phyloP scores from a whole-genome alignment of 768 basidiomycete genomes.

The Peribolospora baueri region DNA sequence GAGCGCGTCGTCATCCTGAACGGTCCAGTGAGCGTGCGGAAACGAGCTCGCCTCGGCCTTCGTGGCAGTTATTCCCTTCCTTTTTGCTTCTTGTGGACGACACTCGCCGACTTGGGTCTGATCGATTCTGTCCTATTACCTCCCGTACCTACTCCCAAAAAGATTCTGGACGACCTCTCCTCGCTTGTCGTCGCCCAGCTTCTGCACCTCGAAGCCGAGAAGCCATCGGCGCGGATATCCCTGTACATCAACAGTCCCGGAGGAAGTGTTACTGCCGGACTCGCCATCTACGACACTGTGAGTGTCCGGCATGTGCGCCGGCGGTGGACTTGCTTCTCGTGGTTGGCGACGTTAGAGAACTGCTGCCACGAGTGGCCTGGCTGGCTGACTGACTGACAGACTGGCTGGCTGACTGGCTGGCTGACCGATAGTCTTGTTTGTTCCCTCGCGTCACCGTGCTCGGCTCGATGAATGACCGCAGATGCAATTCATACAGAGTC shows the following conservation, averaged over 20 bases:
- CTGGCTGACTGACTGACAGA: no score
- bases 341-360: neutral
- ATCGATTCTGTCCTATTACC: neutral
- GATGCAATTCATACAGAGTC: constrained; percentile 62
- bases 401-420: no score
- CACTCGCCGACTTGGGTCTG: no score
- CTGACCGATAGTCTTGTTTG: neutral
- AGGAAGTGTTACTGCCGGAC: constrained; percentile 79
- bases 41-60: neutral
- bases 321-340: neutral
- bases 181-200: constrained; percentile 74
- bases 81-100: no score
- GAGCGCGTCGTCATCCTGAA: constrained; percentile 91
- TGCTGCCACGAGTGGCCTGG: no score
- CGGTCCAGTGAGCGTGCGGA: constrained; percentile 41
- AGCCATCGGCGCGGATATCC: constrained; percentile 45
- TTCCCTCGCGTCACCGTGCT: neutral
- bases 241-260: constrained; percentile 94
- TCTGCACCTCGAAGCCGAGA: constrained; percentile 86
- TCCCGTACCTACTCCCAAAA: neutral
- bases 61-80: neutral
- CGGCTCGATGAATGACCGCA: neutral
- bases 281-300: constrained; percentile 95
- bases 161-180: constrained; percentile 80
- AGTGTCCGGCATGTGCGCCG: constrained; percentile 13